These are phyloP conservation scores for Clavulina sp. DNA, from an alignment of 768 basidiomycete species.

Conservation along the genomic window DNA sequence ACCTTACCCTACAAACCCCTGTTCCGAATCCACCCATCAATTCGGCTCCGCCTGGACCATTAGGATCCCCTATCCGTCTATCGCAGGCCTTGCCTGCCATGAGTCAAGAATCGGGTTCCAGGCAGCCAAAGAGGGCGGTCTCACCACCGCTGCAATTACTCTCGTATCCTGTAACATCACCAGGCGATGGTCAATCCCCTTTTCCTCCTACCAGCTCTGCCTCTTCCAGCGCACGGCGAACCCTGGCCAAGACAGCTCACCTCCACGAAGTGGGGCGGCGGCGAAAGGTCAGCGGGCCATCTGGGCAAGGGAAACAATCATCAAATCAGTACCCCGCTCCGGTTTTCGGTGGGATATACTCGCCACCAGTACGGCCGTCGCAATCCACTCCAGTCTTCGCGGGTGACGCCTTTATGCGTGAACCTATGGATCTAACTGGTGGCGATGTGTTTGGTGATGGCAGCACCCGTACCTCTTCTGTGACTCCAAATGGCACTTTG, in stretches of 20 bases:
- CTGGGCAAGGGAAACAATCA: neutral
- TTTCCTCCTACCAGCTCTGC: neutral
- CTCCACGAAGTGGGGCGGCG: conserved; percentile 10
- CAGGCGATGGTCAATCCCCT: neutral
- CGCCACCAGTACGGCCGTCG: neutral
- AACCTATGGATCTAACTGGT: neutral
- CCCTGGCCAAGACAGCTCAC: conserved; percentile 10
- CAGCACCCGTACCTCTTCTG: neutral
- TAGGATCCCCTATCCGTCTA: neutral
- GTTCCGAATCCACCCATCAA: neutral
- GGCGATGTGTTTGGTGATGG: neutral
- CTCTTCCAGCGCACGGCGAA: neutral
- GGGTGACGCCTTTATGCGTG: no score
- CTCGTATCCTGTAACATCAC: neutral
- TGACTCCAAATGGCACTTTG: neutral
- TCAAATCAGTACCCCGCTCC: neutral
- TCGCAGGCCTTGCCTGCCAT: neutral
- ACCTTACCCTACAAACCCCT: neutral
- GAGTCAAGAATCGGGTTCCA: neutral
- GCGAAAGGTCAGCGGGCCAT: neutral
- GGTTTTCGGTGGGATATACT: neutral
- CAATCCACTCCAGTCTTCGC: no score
- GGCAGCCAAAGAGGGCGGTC: no score
- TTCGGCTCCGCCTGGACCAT: neutral
- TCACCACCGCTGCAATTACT: neutral